Conservation (phyloP, 345 rosid genomes). For the Melaleuca quinquenervia region DNA sequence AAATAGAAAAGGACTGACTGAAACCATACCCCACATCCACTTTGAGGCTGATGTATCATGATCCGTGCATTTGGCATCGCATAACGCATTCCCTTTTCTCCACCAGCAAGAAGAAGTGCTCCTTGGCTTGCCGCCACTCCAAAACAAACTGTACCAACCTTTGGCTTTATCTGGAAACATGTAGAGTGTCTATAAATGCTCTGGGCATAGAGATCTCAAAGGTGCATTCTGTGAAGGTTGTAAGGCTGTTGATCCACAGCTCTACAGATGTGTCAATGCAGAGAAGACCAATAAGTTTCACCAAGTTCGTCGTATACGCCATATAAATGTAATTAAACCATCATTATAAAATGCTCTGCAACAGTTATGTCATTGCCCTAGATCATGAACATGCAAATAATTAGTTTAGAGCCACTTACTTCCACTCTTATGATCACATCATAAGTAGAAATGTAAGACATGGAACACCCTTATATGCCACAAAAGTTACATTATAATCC, state of each 20-base stretch:
- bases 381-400: background rate
- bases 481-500: background rate
- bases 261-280: background rate
- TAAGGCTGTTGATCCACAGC: background rate
- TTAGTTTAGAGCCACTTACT: background rate
- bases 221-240: background rate
- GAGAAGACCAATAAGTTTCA: background rate
- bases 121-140: slow-evolving; percentile 97
- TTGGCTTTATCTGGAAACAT: slow-evolving; percentile 69
- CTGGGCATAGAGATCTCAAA: background rate
- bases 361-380: background rate
- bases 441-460: background rate
- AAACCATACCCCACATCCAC: slow-evolving; percentile 75
- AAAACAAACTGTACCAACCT: slow-evolving; percentile 88
- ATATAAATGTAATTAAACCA: background rate
- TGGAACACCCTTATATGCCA: background rate
- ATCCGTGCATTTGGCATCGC: slow-evolving; percentile 94
- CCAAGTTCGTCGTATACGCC: background rate
- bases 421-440: background rate
- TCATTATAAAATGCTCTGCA: background rate
- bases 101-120: slow-evolving; percentile 89
- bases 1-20: background rate
- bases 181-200: background rate
- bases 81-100: slow-evolving; percentile 95
- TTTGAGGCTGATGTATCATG: slow-evolving; percentile 90